Conservation (phyloP, 2,329 filamentous ascomycete species). For the Penicillium sp. region DNA sequence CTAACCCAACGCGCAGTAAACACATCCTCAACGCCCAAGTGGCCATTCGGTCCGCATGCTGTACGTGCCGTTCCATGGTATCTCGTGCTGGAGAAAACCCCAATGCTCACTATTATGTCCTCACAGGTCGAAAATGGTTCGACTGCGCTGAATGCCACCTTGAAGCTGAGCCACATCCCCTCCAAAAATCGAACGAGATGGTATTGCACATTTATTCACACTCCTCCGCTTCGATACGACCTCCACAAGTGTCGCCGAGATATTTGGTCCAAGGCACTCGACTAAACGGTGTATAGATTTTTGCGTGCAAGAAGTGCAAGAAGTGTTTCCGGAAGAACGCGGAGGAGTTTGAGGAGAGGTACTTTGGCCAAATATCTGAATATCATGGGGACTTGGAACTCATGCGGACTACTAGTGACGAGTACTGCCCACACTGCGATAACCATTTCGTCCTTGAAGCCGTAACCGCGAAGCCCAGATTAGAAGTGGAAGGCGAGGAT, state of each 20-base stretch:
- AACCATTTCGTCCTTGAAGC: constrained; percentile 98
- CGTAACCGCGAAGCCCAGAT: constrained; percentile 76
- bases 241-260: neutral
- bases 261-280: neutral
- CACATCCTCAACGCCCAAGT: constrained; percentile 98
- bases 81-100: neutral
- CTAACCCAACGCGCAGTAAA: constrained; percentile 66
- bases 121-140: constrained; percentile 90
- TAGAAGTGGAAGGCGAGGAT: constrained; percentile 92
- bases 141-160: constrained; percentile 95
- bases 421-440: constrained; percentile 98
- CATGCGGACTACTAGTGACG: constrained; percentile 65
- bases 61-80: constrained; percentile 57
- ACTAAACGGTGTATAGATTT: constrained; percentile 53
- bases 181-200: constrained; percentile 84
- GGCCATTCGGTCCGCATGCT: constrained; percentile 92
- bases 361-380: constrained; percentile 4
- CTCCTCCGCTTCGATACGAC: neutral
- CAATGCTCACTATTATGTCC: neutral
- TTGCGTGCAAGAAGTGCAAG: constrained; percentile 98
- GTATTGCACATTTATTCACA: constrained; percentile 36
- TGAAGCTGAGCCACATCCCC: constrained; percentile 77
- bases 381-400: neutral
- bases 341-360: constrained; percentile 85
- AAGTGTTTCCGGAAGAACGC: constrained; percentile 97